Evolutionary conservation across 345 rosid species (phyloP), one percentile per base, ranked within the genome.

Genomic region (Passiflora organensis): DNA sequence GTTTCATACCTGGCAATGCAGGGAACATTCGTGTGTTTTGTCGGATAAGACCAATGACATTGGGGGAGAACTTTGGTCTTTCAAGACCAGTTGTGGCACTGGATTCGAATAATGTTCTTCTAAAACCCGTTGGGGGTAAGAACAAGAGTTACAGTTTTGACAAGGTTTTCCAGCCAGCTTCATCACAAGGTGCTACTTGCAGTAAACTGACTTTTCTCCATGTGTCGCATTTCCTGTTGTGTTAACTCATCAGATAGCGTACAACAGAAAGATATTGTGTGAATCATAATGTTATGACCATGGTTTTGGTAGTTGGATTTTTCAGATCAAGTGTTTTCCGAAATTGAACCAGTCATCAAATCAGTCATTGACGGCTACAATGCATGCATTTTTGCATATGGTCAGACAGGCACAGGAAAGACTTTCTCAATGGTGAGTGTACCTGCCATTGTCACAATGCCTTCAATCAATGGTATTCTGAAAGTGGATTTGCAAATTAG

Each of bases 331-430:
- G 86, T 88, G 37, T 88, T 81, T 63, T 71, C 80, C n/a, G 88
- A 88, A 64, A 81, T 88, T 13, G 94, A 88, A 67, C 93, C 96
- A 10, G 68, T 88, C 22, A 73, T 83, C 55, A 88, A 81, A 66
- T 85, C 94, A 2, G 90, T 78, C 50, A 53, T 88, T 11, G 93
- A 88, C 60, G 96, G 96, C 36, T 85, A 82, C 68, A 87, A 87
- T 62, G 96, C 93, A 22, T 82, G 96, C 65, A 76, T 87, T 66
- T 82, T 87, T 25, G 93, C 96, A 0, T 81, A 82, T 18, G 93
- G 96, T 42, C 96, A 87, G 77, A 87, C 96, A 0, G 93, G 87
- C 66, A 81, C 93, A 0, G 93, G 96, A n/a, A 87, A 87, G 54
- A 87, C 87, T 42, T 82, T 69, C 68, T 78, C 93, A 38, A 88